Base-by-base conservation (phyloP, 2,329 filamentous ascomycete genomes). In the Dryadomyces quercivorus region DNA sequence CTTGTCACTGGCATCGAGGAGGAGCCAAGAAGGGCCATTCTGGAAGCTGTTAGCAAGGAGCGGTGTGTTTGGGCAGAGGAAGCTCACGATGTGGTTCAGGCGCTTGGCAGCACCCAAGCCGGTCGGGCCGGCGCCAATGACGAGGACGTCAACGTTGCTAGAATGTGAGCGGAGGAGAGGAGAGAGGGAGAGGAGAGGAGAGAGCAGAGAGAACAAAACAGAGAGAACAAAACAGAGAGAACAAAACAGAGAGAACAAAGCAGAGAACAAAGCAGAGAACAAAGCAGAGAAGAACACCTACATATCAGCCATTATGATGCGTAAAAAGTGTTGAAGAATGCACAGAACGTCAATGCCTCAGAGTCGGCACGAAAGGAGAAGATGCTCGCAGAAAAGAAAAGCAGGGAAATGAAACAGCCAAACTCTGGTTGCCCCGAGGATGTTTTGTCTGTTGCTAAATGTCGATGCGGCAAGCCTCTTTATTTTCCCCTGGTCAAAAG, bases 51-150 rank as follows among this genome's bases (percentile, higher is more conserved):
- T 61, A 62, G 59, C 43, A 46, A 13, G 12, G 6, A n/a, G 12
- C 5, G 8, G 12, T 12, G 16, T 44, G 40, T 10, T n/a, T 13
- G 43, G 18, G 22, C 36, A 9, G 10, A 21, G 5, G 13, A 13
- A 13, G 69, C 85, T 63, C 78, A 97, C 93, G 67, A 96, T 84
- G 74, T 98, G 93, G 73, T 97, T 86, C 62, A 98, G 82, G 69
- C 93, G 88, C 80, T 98, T 98, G 65, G 93, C 93, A 69, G 93
- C 93, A 78, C 93, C 93, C 64, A 97, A 82, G 74, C 93, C 93
- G 67, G 93, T 97, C 65, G 93, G 93, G 68, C 93, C 93, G 74
- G 92, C 92, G 68, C 93, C 93, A 76, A 97, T 96, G 72, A 98
- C 84, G 69, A 98, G 88, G 63, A 98, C 86, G 74, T 98, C 93